Percentiles rank a stretch among this genome's conserved stretches.
Evolutionary conservation across 2,329 filamentous ascomycete genomes (phyloP).

Genomic region (Colletotrichum tanaceti): DNA sequence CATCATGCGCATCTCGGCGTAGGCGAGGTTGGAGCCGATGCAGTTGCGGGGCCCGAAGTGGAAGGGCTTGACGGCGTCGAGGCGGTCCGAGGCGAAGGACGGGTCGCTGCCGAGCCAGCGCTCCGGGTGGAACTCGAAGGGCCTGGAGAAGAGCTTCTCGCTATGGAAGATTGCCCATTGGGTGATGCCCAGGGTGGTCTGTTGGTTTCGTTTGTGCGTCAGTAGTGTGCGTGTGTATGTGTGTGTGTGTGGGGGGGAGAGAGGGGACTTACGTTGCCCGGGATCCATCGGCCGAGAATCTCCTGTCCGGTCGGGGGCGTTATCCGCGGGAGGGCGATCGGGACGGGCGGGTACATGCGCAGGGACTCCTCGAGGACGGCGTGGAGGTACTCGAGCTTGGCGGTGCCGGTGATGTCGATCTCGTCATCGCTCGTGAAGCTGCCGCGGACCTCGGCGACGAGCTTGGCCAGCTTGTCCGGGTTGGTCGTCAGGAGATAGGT

Average conservation of each 20-base stretch:
- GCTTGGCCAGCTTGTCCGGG: constrained; percentile 46
- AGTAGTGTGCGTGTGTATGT: not conserved
- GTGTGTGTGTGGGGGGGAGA: too few species aligned
- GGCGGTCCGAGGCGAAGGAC: constrained; percentile 28
- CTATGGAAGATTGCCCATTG: constrained; percentile 60
- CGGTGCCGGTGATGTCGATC: constrained; percentile 50
- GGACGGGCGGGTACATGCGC: constrained; percentile 53
- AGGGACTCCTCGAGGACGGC: constrained; percentile 57
- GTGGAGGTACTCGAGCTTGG: constrained; percentile 53
- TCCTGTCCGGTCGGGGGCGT: constrained; percentile 48
- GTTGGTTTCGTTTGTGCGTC: not conserved
- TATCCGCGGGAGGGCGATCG: constrained; percentile 45
- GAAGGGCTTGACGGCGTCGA: constrained; percentile 34
- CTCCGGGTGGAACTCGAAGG: constrained; percentile 64
- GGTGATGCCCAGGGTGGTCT: constrained; percentile 57
- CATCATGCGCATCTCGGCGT: constrained; percentile 37
- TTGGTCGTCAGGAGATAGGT: constrained; percentile 48
- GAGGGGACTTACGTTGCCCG: constrained; percentile 47
- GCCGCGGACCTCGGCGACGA: constrained; percentile 53
- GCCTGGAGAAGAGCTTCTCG: constrained; percentile 57
- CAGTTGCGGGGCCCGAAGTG: constrained; percentile 32
- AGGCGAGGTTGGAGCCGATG: constrained; percentile 38
- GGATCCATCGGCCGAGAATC: constrained; percentile 48
- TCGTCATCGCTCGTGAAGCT: constrained; percentile 50
- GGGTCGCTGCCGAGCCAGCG: constrained; percentile 37